Evolutionary conservation across 164 flowering plant genomes (phyloP), one percentile per base, ranked within the genome.

Genomic region (Pachysandra terminalis): DNA sequence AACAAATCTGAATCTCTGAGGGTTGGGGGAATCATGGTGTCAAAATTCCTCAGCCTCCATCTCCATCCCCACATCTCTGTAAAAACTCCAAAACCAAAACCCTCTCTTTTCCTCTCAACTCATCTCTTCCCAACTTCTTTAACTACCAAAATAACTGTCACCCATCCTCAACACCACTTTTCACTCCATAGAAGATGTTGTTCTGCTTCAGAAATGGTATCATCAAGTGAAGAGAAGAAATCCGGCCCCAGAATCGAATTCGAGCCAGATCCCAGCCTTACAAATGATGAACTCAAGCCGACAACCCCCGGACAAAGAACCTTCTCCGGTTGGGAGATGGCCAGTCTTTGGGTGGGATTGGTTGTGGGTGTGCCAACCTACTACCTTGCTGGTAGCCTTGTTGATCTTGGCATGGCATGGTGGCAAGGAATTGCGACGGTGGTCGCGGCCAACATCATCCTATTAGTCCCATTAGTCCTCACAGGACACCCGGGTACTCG

Each of bases 321-420:
- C 19, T 82, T 82, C 53, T 70, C 97, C 0, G 79, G 90, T 35
- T 80, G 73, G 78, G 98, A 94, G 54, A 81, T 94, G 87, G 89
- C 91, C 21, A 82, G 90, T 70, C 82, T 91, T 0, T 94, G 98
- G 98, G 68, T 94, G 2, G 96, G 96, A 2, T 82, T 94, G 0
- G 96, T 94, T 0, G 96, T 91, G 3, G 95, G 94, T 4, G 96
- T 94, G 1, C 97, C 97, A 0, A 17, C 91, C 8, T 94, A 85
- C 68, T 94, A 94, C 77, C 81, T 94, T 0, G 98, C 98, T 12
- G 95, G 97, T 14, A 89, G 94, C 73, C 80, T 94, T 0, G 98
- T 91, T 19, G 98, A 94, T 35, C 85, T 90, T 4, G 98, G 98
- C 49, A 94, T 94, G 98, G 80, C 97, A 0, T 94, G 95, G 97